Percentiles rank a stretch among this genome's conserved stretches.
Evolutionary conservation across 2,329 filamentous ascomycete genomes (phyloP).

Genomic region (Grosmannia penicillata): DNA sequence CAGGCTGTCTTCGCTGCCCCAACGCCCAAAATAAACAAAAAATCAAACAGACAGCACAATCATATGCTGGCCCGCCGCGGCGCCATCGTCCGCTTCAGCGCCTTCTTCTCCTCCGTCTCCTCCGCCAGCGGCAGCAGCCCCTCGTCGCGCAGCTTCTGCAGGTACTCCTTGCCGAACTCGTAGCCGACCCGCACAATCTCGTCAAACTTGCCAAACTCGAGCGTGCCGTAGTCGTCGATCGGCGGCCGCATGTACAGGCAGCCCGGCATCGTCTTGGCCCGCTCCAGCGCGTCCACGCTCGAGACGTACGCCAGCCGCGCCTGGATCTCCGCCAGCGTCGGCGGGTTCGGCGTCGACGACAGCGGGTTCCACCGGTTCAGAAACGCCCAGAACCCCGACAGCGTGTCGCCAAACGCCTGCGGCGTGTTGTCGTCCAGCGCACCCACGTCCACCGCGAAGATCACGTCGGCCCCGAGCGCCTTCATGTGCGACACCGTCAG

Average conservation of each 20-base stretch:
- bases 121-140: constrained; percentile 58
- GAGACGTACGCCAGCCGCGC: constrained; percentile 88
- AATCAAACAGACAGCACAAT: background rate
- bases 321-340: constrained; percentile 91
- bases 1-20: too few species aligned
- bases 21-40: too few species aligned
- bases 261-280: constrained; percentile 79
- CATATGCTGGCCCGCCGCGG: constrained; percentile 65
- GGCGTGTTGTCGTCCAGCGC: constrained; percentile 83
- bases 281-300: constrained; percentile 83
- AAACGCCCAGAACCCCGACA: constrained; percentile 91
- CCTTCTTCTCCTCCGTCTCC: constrained; percentile 64
- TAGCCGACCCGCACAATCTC: constrained; percentile 91
- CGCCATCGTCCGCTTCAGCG: constrained; percentile 63
- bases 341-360: constrained; percentile 75
- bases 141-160: constrained; percentile 62
- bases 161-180: constrained; percentile 65
- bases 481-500: constrained; percentile 97
- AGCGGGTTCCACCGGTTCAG: constrained; percentile 97
- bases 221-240: constrained; percentile 80
- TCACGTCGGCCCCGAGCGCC: constrained; percentile 76
- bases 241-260: constrained; percentile 96
- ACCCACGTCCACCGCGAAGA: constrained; percentile 92
- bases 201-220: constrained; percentile 96
- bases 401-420: constrained; percentile 82